Percentiles rank a stretch among this genome's conserved stretches.
phyloP scores from a whole-genome alignment of 176 grass and related monocot genomes.

The Juncus effusus region DNA sequence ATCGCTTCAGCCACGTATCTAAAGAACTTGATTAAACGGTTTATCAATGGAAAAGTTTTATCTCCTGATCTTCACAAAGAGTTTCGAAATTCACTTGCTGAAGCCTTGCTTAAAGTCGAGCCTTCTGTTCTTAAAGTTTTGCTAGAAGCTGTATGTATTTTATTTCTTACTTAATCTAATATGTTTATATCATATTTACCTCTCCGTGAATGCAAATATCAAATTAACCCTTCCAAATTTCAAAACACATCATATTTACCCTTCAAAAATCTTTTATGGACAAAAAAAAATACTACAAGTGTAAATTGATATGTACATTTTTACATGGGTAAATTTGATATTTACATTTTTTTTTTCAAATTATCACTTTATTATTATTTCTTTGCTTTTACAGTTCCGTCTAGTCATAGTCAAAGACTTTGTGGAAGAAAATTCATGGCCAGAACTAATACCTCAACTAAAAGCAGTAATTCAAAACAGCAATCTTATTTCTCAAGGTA shows the following conservation, averaged over 20 bases:
- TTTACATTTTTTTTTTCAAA: not conserved
- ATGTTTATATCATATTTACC: not conserved
- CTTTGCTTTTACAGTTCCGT: conserved; percentile 48
- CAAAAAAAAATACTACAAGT: not conserved
- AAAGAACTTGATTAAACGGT: conserved; percentile 50
- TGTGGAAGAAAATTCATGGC: conserved; percentile 77
- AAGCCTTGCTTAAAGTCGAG: conserved; percentile 51
- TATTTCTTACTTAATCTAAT: not conserved
- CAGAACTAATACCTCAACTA: conserved; percentile 69
- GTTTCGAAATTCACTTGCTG: conserved; percentile 50
- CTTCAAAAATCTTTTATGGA: not conserved
- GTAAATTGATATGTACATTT: not conserved
- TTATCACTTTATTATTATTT: conserved; percentile 4
- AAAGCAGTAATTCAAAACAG: conserved; percentile 63
- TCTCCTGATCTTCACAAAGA: conserved; percentile 39
- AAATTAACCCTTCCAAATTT: too few relatives aligned
- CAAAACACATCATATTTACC: not conserved
- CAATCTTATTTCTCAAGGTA: conserved; percentile 46
- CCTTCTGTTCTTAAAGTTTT: conserved; percentile 62
- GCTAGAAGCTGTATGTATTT: conserved; percentile 60
- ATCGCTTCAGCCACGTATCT: conserved; percentile 67
- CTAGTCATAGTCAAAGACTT: conserved; percentile 59
- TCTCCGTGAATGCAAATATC: not conserved
- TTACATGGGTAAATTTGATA: too few relatives aligned
- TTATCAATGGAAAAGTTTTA: conserved; percentile 25